Evolutionary conservation across 2,329 filamentous ascomycete species (phyloP), one percentile per base, ranked within the genome.

Genomic region (Exophiala sp.): DNA sequence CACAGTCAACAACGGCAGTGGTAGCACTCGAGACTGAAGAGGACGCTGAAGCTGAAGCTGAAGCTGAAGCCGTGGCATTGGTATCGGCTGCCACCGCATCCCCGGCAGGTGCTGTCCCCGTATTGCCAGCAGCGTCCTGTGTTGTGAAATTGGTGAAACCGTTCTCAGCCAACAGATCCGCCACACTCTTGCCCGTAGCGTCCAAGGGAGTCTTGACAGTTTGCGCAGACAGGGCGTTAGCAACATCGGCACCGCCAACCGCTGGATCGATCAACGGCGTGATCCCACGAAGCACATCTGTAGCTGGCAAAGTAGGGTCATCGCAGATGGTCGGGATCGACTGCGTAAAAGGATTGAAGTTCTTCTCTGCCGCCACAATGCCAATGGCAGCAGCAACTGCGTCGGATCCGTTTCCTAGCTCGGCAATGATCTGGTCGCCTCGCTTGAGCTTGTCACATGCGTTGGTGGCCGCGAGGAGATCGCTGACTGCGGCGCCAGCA

Each of bases 301-400:
- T 84, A 24, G 72, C 76, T 9, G 83, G 83, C 1, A 87, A 76
- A 21, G 73, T 69, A 1, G 81, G 68, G 56, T 86, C 80, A 30
- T 71, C 75, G 67, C 83, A 86, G 63, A 87, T 77, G 54, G 74
- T 79, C 14, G 79, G 81, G 27, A 80, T 73, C 60, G 70, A 70
- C 55, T 77, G 75, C 48, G 68, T 77, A 58, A 81, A 85, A 44
- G 80, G 81, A 71, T 86, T 86, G 71, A 84, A 84, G 75, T 86
- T 86, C 68, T 84, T 81, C 72, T 85, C 82, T 2, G 82, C 82
- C 21, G 78, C 76, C 11, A 85, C 82, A 30, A 85, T 73, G 13
- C 75, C 76, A 50, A 75, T 75, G 14, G 83, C 83, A 16, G 79
- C 82, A 11, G 75, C 72, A 50, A 86, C 71, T 57, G 82, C 80